Percentiles rank a stretch among this genome's conserved stretches.
Conservation (phyloP, 1,284 basidiomycete genomes). For the Rhodotorula sp. region DNA sequence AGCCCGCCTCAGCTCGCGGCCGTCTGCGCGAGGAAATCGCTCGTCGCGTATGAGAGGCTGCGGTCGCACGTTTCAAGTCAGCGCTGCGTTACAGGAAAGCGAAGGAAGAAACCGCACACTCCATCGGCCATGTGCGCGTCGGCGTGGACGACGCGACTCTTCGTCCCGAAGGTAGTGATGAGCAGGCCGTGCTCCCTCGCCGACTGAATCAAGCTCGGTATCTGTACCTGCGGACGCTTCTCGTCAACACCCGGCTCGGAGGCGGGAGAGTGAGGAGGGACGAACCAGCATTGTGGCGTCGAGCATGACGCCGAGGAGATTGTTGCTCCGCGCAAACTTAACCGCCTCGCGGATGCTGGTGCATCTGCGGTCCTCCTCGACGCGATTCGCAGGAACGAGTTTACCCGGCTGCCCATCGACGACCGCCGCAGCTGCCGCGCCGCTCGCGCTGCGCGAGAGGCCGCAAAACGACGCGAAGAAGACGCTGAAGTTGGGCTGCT, state of each 20-base stretch:
- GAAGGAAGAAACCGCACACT: constrained; percentile 19
- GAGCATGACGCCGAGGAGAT: constrained; percentile 87
- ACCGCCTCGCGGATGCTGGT: constrained; percentile 84
- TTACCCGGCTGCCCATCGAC: constrained; percentile 19
- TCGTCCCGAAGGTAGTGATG: constrained; percentile 72
- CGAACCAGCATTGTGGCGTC: constrained; percentile 83
- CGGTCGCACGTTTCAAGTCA: neutral
- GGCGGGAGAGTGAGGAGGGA: constrained; percentile 23
- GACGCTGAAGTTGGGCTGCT: constrained; percentile 98
- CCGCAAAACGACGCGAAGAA: constrained; percentile 91
- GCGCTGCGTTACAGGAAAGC: neutral
- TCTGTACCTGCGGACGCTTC: constrained; percentile 54
- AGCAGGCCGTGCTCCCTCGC: constrained; percentile 86
- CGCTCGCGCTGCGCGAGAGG: constrained; percentile 53
- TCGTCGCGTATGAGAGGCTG: constrained; percentile 35
- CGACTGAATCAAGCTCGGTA: constrained; percentile 80
- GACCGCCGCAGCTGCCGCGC: constrained; percentile 12
- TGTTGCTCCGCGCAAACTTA: constrained; percentile 91
- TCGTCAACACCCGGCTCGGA: neutral
- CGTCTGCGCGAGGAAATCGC: constrained; percentile 30
- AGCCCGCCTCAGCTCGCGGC: constrained; percentile 14
- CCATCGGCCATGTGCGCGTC: constrained; percentile 43
- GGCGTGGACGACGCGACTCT: constrained; percentile 26
- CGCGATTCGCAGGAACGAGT: constrained; percentile 52
- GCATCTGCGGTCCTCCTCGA: constrained; percentile 59